Evolutionary conservation across 352 stramenopile genomes (phyloP).

Genomic region (Phytophthora pluvialis): DNA sequence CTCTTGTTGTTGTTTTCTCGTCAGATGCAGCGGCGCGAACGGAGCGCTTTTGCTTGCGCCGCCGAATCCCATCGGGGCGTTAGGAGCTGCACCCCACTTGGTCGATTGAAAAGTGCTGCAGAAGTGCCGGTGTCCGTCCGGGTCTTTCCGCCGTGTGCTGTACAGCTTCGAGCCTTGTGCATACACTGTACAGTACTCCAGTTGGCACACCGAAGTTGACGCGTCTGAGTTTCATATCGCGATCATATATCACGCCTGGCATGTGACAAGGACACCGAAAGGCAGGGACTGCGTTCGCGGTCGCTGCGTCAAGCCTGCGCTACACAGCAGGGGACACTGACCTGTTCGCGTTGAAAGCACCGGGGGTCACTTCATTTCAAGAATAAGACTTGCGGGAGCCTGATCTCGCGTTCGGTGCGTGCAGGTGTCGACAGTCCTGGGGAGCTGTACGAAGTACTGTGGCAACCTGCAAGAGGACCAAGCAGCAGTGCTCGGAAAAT

Average conservation of each 20-base stretch:
- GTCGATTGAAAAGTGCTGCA: conserved; percentile 12
- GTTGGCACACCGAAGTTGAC: conserved; percentile 12
- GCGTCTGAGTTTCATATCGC: conserved; percentile 17
- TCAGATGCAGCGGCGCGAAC: conserved; percentile 17
- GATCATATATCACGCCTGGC: neutral
- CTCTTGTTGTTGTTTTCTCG: conserved; percentile 11
- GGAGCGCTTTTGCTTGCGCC: neutral
- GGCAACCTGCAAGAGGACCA: too few relatives aligned
- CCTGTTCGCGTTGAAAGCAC: neutral
- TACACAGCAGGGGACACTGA: neutral
- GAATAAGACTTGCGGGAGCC: conserved; percentile 9
- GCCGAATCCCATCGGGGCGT: neutral
- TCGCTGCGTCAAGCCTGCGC: neutral
- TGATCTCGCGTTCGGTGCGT: conserved; percentile 11
- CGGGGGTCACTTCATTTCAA: neutral
- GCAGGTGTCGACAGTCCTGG: conserved; percentile 11
- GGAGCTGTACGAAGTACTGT: neutral
- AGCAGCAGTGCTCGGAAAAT: too few relatives aligned
- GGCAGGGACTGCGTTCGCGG: neutral
- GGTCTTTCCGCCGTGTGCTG: neutral
- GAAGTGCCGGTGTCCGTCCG: neutral
- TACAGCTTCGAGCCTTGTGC: neutral
- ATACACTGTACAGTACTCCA: too few relatives aligned
- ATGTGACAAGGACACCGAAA: conserved; percentile 12
- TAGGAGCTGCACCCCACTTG: conserved; percentile 5